phyloP scores from a whole-genome alignment of 306 rosid species.

The Inga laurina region DNA sequence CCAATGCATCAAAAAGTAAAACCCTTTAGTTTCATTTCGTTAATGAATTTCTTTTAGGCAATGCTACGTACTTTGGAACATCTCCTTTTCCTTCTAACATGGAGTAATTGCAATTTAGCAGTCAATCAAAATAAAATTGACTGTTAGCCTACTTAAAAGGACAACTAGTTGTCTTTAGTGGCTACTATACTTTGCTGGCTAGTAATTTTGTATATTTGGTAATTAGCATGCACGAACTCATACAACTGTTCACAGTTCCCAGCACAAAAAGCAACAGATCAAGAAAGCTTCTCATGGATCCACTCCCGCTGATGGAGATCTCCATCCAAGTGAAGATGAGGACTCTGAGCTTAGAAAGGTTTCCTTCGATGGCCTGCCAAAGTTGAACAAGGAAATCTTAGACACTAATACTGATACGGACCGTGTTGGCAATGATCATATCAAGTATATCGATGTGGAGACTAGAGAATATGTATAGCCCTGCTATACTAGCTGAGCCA shows the following conservation, averaged over 20 bases:
- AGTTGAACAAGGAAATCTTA: slow-evolving; percentile 39
- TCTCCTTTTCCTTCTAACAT: neutral
- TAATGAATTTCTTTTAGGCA: neutral
- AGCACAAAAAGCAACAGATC: slow-evolving; percentile 53
- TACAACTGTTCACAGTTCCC: slow-evolving; percentile 51
- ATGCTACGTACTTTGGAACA: neutral
- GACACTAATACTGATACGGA: slow-evolving; percentile 31
- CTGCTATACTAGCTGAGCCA: slow-evolving; percentile 34
- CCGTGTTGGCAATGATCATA: slow-evolving; percentile 13
- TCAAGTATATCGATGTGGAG: slow-evolving; percentile 29
- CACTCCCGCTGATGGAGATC: slow-evolving; percentile 45
- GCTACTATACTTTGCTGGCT: neutral
- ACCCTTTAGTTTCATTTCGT: neutral
- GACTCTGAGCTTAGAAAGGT: slow-evolving; percentile 43
- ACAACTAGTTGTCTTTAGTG: neutral
- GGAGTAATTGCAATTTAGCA: neutral
- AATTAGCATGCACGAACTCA: slow-evolving; percentile 1
- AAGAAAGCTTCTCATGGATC: slow-evolving; percentile 56
- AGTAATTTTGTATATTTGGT: neutral
- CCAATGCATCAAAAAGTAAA: neutral
- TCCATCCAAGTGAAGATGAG: slow-evolving; percentile 43
- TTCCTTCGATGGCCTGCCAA: slow-evolving; percentile 36
- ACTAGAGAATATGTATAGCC: slow-evolving; percentile 36
- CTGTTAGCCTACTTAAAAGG: neutral
- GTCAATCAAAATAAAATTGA: neutral